These are phyloP conservation scores for Tolypocladium ophioglossoides DNA, from an alignment of 2,329 filamentous ascomycete species.

Conservation along the genomic window DNA sequence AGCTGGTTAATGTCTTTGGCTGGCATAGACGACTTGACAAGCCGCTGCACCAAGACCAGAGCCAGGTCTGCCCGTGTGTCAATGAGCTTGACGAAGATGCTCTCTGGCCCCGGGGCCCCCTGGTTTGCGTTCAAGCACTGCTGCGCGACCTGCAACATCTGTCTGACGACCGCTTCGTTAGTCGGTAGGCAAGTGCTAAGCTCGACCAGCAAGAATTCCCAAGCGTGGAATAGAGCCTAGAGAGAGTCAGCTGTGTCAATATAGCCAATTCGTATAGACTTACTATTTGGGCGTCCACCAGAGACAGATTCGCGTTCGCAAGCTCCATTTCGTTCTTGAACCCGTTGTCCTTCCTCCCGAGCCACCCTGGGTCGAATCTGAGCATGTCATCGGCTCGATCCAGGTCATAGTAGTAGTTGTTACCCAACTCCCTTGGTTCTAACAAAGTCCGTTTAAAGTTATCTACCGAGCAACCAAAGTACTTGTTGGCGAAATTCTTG, in stretches of 20 bases:
- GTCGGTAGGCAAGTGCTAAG: conserved; percentile 56
- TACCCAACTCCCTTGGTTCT: conserved; percentile 55
- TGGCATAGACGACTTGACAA: conserved; percentile 49
- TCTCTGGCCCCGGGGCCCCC: conserved; percentile 59
- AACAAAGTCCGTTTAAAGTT: conserved; percentile 72
- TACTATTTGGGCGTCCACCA: conserved; percentile 86
- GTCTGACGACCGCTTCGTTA: conserved; percentile 47
- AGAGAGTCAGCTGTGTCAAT: conserved; percentile 7
- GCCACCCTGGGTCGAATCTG: conserved; percentile 68
- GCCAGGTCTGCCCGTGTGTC: conserved; percentile 70
- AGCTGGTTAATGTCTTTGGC: conserved; percentile 42
- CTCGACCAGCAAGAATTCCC: conserved; percentile 81
- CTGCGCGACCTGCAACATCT: conserved; percentile 64
- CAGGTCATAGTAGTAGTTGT: conserved; percentile 76
- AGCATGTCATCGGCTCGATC: conserved; percentile 67
- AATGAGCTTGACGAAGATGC: conserved; percentile 70
- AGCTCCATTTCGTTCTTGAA: conserved; percentile 74
- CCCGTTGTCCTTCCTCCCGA: conserved; percentile 55
- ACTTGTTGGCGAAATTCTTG: conserved; percentile 73
- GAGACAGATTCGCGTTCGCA: conserved; percentile 82
- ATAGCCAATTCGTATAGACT: neutral
- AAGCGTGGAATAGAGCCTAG: conserved; percentile 72
- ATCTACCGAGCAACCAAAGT: conserved; percentile 59
- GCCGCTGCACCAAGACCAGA: conserved; percentile 69
- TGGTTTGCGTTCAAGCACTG: conserved; percentile 74